Evolutionary conservation across 148 eudicot genomes (phyloP), one percentile per base, ranked within the genome.

Genomic region (Rhododendron ferrugineum): DNA sequence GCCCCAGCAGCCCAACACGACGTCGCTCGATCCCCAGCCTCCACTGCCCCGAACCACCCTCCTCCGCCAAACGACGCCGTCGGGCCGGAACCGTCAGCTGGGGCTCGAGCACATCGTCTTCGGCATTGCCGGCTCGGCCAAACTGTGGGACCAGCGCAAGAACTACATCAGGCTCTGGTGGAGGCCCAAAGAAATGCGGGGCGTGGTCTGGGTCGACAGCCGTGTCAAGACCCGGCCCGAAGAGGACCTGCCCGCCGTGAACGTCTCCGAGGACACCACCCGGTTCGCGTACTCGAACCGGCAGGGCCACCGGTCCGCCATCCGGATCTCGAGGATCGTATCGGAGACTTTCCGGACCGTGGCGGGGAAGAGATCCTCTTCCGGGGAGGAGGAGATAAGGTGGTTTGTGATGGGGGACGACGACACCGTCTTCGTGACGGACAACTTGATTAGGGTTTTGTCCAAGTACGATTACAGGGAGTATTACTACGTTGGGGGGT

Each of bases 111-210:
- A 96, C 87, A 81, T 96, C 15, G 95, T 93, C 2, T 96, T 96
- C 90, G 98, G 98, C 90, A 94, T 96, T 88, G 99, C 92, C 0
- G 97, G 94, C 2, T 96, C 99, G 5, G 88, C 99, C 0, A 93
- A 89, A 81, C 86, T 94, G 13, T 96, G 99, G 99, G 80, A 88
- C 0, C 81, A 91, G 81, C 82, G 99, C 37, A 94, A 93, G 13
- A 89, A 94, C 26, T 96, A 96, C 90, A 94, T 96, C 60, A 94
- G 94, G 88, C 89, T 92, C 9, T 96, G 99, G 99, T 96, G 92
- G 91, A 88, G 87, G n/a, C 88, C 92, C 3, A 64, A 85, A 0
- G 64, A 86, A 34, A 95, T 93, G 95, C 66, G 97, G 60, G 98
- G 95, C 10, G 80, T 89, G 1, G 97, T 94, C 34, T 81, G 84